Base-by-base conservation (phyloP, 495 filamentous ascomycete species). In the Lepidopterella palustris region DNA sequence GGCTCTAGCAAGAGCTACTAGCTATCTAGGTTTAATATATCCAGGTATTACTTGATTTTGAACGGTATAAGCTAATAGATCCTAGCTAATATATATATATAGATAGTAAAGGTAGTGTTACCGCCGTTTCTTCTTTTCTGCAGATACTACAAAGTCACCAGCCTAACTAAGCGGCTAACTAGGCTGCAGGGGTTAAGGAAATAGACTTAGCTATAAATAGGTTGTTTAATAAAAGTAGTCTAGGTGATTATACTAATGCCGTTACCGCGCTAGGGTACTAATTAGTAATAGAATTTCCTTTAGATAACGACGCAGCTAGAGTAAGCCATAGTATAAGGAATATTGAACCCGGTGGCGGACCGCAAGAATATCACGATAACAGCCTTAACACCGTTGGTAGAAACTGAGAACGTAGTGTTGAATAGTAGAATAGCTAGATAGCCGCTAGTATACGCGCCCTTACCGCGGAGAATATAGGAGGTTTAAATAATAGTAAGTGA, bases 281-380 rank as follows among this genome's bases (percentile, higher is more conserved):
- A 47, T 47, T 47, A 47, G 20, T 47, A 20, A 47, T 18, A 47
- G 42, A 47, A 47, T 47, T 55, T 61, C 9, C 45, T 49, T 35
- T 35, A 35, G 31, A 6, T 35, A 15, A 35, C 31, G 31, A 35
- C 31, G 31, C 31, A 35, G 31, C 31, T 35, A 35, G 31, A 35
- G 31, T 15, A 35, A 35, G 31, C 31, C 15, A 35, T 35, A 35
- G 31, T 35, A 35, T 35, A 35, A 15, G 31, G 31, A 15, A 35
- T 35, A 35, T 35, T 15, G 6, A 35, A 35, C 15, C 31, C 15
- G 15, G 31, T 35, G 31, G 42, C 42, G 13, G 20, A 20, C 18
- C 42, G 18, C 42, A 5, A 47, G 18, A 47, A 9, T 47, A 47
- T 47, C 42, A 47, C 5, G 42, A 47, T 47, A 20, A 47, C 42